Evolutionary conservation across 345 rosid species (phyloP), one percentile per base, ranked within the genome.

Genomic region (Salix brachista): DNA sequence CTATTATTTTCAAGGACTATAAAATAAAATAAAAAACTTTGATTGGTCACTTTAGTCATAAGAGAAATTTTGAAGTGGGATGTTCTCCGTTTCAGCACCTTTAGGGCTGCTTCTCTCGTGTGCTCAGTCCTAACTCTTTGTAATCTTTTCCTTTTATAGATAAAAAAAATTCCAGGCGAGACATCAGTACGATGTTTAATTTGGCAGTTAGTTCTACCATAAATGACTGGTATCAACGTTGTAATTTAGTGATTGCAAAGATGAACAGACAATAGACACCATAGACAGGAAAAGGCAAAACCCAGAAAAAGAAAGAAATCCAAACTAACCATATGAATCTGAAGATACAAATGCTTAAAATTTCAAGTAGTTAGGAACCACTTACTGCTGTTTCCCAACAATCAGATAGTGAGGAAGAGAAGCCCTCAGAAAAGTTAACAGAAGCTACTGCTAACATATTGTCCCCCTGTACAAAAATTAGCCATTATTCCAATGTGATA

Each of bases 371-470:
- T 77, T 60, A 69, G 26, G 41, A 74, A 50, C 52, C 60, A 82
- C 97, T 89, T 79, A 93, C 97, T 64, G 62, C 82, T 70, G 74
- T 80, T 78, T 81, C 83, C 99, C 96, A 95, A 81, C 91, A 88
- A 86, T 85, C 86, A 52, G 82, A 70, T 70, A 95, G 85, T 52
- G 91, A 79, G 64, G 91, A 77, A 76, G 82, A 76, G 88, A 95
- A 95, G 77, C 66, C 83, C 25, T 86, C 81, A 2, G 97, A 83
- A 81, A 95, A 95, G 83, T 80, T 85, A 65, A 95, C 84, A 19
- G 96, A 89, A 81, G 97, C 85, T 61, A 89, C 91, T 37, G 90
- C 85, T 80, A 95, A 76, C 70, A 71, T 70, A 72, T 83, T 86
- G 72, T 95, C 99, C 76, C 72, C 90, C 97, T 95, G 84, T 41